phyloP scores from a whole-genome alignment of 2,329 filamentous ascomycete species.

The Colletotrichum falcatum region DNA sequence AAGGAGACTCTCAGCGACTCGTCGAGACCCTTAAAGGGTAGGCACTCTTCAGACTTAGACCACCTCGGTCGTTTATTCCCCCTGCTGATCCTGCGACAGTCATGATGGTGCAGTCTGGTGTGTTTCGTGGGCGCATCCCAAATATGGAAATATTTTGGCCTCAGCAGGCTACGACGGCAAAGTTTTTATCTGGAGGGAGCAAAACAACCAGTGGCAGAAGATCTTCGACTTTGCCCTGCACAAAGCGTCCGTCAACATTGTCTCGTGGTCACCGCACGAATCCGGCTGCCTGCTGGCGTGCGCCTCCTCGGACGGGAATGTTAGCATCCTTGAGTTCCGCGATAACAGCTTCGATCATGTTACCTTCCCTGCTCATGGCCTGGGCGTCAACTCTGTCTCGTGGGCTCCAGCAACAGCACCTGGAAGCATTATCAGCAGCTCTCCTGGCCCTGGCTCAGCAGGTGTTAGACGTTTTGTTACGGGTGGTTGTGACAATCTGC shows the following conservation, averaged over 20 bases:
- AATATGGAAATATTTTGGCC: slow-evolving; percentile 97
- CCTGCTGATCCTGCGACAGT: slow-evolving; percentile 57
- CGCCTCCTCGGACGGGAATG: slow-evolving; percentile 92
- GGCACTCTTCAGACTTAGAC: slow-evolving; percentile 43
- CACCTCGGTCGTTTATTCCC: slow-evolving; percentile 5
- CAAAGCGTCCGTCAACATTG: slow-evolving; percentile 96
- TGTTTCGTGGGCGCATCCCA: slow-evolving; percentile 97
- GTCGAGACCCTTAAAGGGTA: slow-evolving; percentile 96
- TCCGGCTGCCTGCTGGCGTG: slow-evolving; percentile 94
- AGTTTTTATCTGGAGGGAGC: slow-evolving; percentile 98
- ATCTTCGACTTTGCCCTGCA: slow-evolving; percentile 95
- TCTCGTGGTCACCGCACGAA: slow-evolving; percentile 98
- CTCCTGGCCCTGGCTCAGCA: slow-evolving; percentile 67
- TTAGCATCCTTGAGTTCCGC: slow-evolving; percentile 95
- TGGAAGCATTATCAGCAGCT: slow-evolving; percentile 84
- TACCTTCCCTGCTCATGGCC: slow-evolving; percentile 90
- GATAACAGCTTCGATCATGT: slow-evolving; percentile 93
- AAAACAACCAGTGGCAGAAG: slow-evolving; percentile 79
- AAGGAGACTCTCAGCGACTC: slow-evolving; percentile 89
- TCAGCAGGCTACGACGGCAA: slow-evolving; percentile 97
- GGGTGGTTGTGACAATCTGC: slow-evolving; percentile 90
- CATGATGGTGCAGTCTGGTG: slow-evolving; percentile 99
- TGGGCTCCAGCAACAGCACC: slow-evolving; percentile 91
- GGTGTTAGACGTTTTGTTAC: slow-evolving; percentile 89
- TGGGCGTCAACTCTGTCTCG: slow-evolving; percentile 94